phyloP scores from a whole-genome alignment of 2,329 filamentous ascomycete species.

The Sarocladiaceae sp. region DNA sequence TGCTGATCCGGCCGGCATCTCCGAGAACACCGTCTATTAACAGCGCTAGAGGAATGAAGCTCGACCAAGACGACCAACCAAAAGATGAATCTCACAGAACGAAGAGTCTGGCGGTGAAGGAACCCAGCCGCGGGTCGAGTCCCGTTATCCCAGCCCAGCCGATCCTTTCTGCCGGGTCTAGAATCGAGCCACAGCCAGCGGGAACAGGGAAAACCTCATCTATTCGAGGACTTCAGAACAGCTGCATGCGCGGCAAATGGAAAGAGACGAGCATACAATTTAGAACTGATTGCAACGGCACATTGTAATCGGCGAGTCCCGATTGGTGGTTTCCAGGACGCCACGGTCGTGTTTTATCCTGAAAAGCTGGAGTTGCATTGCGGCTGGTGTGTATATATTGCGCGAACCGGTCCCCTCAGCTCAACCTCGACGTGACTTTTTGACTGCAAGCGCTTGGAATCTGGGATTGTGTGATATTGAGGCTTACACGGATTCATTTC shows the following conservation, averaged over 20 bases:
- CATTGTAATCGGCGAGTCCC: neutral
- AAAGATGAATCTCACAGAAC: no score
- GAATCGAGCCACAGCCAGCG: neutral
- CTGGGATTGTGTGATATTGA: no score
- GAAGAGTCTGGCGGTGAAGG: no score
- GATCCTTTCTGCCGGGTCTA: constrained; percentile 5
- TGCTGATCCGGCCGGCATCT: no score
- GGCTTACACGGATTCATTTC: no score
- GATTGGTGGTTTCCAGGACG: neutral
- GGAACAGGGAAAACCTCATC: neutral
- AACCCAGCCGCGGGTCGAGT: no score
- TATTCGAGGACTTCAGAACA: neutral
- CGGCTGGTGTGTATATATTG: constrained; percentile 6
- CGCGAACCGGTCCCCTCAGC: neutral
- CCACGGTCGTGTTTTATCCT: neutral
- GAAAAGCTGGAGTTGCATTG: constrained; percentile 3
- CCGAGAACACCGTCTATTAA: no score
- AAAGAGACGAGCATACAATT: neutral
- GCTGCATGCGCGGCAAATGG: neutral
- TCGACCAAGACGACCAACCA: no score
- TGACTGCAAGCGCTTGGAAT: no score
- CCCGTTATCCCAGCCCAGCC: neutral
- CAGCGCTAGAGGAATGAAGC: no score
- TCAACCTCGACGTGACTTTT: neutral
- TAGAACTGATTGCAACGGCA: neutral